Evolutionary conservation across 1,284 basidiomycete species (phyloP).

Genomic region (Marasmius tenuissimus): DNA sequence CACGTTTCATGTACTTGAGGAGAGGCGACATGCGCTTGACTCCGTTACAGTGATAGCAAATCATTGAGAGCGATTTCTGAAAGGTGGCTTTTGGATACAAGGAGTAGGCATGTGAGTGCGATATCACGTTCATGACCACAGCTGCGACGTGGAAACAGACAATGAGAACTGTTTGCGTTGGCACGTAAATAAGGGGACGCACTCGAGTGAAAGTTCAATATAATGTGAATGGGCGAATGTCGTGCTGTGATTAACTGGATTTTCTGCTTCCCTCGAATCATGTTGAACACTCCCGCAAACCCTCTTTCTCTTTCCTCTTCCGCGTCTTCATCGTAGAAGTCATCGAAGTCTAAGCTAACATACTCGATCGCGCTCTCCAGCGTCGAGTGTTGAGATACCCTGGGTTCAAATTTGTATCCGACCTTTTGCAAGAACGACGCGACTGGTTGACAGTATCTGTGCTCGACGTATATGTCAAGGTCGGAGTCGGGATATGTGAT

Average conservation of each 20-base stretch:
- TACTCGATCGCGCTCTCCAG: not conserved
- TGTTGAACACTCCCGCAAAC: conserved; percentile 9
- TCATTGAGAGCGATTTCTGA: conserved; percentile 9
- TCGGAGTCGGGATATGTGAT: conserved; percentile 30
- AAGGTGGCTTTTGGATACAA: conserved; percentile 22
- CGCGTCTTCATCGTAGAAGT: not conserved
- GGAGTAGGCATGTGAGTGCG: conserved; percentile 15
- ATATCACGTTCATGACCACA: conserved; percentile 24
- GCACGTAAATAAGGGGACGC: not conserved
- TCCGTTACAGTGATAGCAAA: not conserved
- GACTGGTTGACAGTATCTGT: conserved; percentile 14
- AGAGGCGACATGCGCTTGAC: not conserved
- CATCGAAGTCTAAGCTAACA: not conserved
- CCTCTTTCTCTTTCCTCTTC: not conserved
- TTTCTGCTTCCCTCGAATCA: conserved; percentile 4
- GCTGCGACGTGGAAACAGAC: conserved; percentile 2
- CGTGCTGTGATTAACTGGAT: conserved; percentile 14
- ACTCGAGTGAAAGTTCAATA: conserved; percentile 20
- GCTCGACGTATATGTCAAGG: conserved; percentile 35
- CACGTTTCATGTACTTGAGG: conserved; percentile 8
- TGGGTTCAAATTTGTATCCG: conserved; percentile 19
- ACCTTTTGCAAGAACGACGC: conserved; percentile 12
- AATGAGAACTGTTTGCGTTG: not conserved
- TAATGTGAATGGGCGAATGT: conserved; percentile 7
- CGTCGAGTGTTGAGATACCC: not conserved